Base-by-base conservation (phyloP, 2,329 filamentous ascomycete genomes). In the Cladophialophora carrionii region DNA sequence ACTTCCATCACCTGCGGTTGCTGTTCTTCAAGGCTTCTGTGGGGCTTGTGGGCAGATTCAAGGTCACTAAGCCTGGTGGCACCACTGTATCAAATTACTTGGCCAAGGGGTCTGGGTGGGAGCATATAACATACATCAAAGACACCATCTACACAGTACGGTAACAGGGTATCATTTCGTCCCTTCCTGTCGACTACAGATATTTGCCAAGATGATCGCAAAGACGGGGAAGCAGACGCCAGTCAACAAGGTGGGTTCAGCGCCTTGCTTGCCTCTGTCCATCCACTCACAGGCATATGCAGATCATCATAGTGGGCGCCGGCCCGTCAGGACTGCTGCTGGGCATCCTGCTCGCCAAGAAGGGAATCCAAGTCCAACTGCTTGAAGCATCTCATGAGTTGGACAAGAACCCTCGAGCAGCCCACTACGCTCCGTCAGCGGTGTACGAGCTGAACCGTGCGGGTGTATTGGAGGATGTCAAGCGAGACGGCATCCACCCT, bases 331-430 rank as follows among this genome's bases (percentile, higher is more conserved):
- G 75, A 10, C 68, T 76, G 5, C 63, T 75, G 4, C 72, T 77
- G 2, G 66, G 71, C 0, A 70, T 77, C 22, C 67, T 76, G 3
- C 73, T 76, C 22, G 71, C 73, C n/a, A 74, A 73, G 69, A 64
- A 73, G 62, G 74, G 75, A 3, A 70, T 75, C 53, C 63, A 72
- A 48, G 74, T 75, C n/a, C 71, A 73, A 20, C 41, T 76, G 12
- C 77, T 88, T 60, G 87, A 89, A 70, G 82, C 82, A 2, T 79
- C 82, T 1, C 73, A 79, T 29, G 77, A 82, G 61, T 78, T 88
- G 53, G 84, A 87, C 76, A 78, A 82, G 63, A 84, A 85, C 63
- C 87, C 87, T 0, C 84, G 87, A 37, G 87, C 87, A 17, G 84
- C 86, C 6, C 85, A 88, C 74, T 88, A 88, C 73, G 84, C 84